Conservation (phyloP, 2,329 filamentous ascomycete genomes). For the Laburnicola sp. region DNA sequence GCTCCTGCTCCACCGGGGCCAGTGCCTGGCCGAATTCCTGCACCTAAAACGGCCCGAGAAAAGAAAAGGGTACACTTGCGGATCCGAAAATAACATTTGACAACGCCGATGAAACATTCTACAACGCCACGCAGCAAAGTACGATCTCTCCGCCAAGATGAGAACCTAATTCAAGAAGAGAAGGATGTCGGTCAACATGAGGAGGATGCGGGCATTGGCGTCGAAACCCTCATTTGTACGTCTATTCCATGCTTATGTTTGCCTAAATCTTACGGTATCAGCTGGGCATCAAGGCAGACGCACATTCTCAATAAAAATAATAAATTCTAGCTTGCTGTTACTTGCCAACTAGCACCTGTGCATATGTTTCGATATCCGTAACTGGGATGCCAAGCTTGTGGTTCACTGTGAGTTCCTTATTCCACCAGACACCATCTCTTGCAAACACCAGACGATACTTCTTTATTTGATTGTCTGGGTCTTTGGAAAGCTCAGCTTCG, state of each 20-base stretch:
- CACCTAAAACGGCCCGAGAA: too few species aligned
- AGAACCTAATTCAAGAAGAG: neutral
- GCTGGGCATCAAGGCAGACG: neutral
- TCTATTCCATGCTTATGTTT: neutral
- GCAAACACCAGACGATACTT: constrained; percentile 67
- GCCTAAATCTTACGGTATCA: neutral
- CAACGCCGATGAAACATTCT: too few species aligned
- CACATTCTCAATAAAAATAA: neutral
- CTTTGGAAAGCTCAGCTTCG: constrained; percentile 49
- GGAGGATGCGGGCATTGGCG: neutral
- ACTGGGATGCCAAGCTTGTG: constrained; percentile 51
- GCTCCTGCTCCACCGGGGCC: too few species aligned
- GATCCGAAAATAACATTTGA: too few species aligned
- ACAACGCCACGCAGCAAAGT: too few species aligned
- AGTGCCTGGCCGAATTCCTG: too few species aligned
- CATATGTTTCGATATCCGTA: constrained; percentile 50
- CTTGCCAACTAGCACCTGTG: constrained; percentile 16
- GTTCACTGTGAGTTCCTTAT: constrained; percentile 58
- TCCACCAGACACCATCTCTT: constrained; percentile 63
- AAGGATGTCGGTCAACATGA: neutral
- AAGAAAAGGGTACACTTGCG: too few species aligned
- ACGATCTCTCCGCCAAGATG: too few species aligned
- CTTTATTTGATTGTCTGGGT: constrained; percentile 55
- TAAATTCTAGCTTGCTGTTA: constrained; percentile 4
- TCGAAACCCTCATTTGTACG: neutral